phyloP scores from a whole-genome alignment of 257 asterid species.

The Capsicum rhomboideum region DNA sequence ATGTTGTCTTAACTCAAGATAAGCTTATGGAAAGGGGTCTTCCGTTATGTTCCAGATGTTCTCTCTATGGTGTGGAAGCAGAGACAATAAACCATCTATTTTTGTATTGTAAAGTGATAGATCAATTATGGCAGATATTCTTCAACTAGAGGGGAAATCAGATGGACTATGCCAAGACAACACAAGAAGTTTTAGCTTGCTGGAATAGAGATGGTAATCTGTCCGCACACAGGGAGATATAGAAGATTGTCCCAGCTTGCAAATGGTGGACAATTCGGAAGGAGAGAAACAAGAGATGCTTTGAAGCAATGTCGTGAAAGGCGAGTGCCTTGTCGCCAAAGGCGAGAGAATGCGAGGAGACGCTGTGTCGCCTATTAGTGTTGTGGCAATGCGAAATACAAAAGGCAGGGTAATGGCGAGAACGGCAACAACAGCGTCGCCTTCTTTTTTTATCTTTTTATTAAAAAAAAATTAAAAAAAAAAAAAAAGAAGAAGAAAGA shows the following conservation, averaged over 20 bases:
- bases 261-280: background rate
- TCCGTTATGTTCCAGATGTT: background rate
- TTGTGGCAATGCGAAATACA: too few species aligned
- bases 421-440: too few species aligned
- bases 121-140: background rate
- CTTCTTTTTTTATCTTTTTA: too few species aligned
- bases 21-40: background rate
- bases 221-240: background rate
- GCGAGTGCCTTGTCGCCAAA: too few species aligned
- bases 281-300: background rate
- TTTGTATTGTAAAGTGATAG: background rate
- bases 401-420: too few species aligned
- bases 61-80: background rate
- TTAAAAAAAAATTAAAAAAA: too few species aligned
- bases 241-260: background rate
- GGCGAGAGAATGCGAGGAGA: too few species aligned
- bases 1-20: background rate
- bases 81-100: background rate
- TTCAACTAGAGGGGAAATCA: background rate
- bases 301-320: too few species aligned
- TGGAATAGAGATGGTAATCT: background rate
- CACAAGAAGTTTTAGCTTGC: background rate
- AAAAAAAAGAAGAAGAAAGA: too few species aligned
- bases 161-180: background rate
- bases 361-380: too few species aligned